Base-by-base conservation (phyloP, 495 filamentous ascomycete genomes). In the Tuber borchii region DNA sequence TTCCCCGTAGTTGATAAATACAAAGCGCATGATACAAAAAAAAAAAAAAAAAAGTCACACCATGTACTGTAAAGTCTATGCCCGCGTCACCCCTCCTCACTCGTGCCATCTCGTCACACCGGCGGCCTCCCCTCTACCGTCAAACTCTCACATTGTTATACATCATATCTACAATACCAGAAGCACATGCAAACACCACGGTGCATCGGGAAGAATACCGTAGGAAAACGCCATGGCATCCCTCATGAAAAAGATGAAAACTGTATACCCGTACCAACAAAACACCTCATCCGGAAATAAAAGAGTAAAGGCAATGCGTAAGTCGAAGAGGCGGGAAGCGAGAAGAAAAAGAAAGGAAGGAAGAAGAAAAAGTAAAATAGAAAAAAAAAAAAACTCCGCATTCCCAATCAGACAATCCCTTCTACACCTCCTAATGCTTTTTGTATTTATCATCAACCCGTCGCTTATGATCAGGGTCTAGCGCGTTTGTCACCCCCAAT, bases 401-500 rank as follows among this genome's bases (percentile, higher is more conserved):
- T 72, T 48, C 73, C 73, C 14, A 19, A 61, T 39, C 45, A 20
- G 43, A 34, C 44, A 42, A 43, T 22, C n/a, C 40, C 12, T 34
- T 39, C 31, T 74, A 65, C 40, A 22, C 46, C 26, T 20, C 40
- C 56, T 40, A 79, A 70, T 79, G 77, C 22, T 79, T 79, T 70
- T 82, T 82, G 71, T 82, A 82, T 80, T 83, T 83, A 86, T 97
- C 93, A 78, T 98, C 95, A 77, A 95, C 89, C 81, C 91, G 89
- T 80, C 92, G 89, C 79, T 90, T 86, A 84, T 97, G 94, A 79
- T 89, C 88, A 48, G 91, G 92, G 85, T 99, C 96, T 80, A 98
- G 83, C 69, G 92, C 90, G 84, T 98, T 99, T 6, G 93, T 94
- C n/a, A 94, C 94, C 34, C 96, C 96, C 84, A 97, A 85, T 77